Base-by-base conservation (phyloP, 225 moss, liverwort and hornwort species). In the Polytrichum formosum region DNA sequence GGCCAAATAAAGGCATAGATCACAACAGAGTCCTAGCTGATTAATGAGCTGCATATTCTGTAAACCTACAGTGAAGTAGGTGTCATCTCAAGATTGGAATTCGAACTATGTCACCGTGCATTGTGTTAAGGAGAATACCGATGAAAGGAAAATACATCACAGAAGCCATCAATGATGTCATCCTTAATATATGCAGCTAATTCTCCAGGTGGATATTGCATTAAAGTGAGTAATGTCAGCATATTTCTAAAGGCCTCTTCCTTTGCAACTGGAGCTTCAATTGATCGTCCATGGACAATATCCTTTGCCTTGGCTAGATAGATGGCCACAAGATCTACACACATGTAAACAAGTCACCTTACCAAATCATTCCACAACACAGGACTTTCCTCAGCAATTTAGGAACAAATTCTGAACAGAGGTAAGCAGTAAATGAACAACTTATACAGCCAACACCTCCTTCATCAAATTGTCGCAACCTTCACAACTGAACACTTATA, bases 241-340 rank as follows among this genome's bases (percentile, higher is more conserved):
- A 83, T 83, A 77, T 88, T 94, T 63, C 91, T 86, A 66, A 98
- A 98, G 28, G 81, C 91, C 69, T 98, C 98, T 73, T 98, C 98
- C 83, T 87, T 92, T 20, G 87, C 84, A 19, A 73, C 72, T 19
- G 87, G 74, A 18, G 82, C 82, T 65, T 92, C 92, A 6, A 81
- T 71, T 7, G 82, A 74, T 71, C 79, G 70, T 72, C 35, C 78
- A 55, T 80, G 81, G 31, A 84, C 82, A 65, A 84, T 84, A 59
- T 87, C 90, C 74, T 90, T 98, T 27, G 85, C 88, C 74, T 92
- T 98, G 27, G 80, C 81, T 76, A 94, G 71, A 70, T 91, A 98
- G 61, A 88, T 84, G 71, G 79, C 77, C 78, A 98, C 88, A 80
- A 98, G 84, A 84, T 94, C 96, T 96, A 70, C 78, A 78, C 55